Evolutionary conservation across 2,329 filamentous ascomycete genomes (phyloP), one percentile per base, ranked within the genome.

Genomic region (Sclerotinia sclerotiorum): DNA sequence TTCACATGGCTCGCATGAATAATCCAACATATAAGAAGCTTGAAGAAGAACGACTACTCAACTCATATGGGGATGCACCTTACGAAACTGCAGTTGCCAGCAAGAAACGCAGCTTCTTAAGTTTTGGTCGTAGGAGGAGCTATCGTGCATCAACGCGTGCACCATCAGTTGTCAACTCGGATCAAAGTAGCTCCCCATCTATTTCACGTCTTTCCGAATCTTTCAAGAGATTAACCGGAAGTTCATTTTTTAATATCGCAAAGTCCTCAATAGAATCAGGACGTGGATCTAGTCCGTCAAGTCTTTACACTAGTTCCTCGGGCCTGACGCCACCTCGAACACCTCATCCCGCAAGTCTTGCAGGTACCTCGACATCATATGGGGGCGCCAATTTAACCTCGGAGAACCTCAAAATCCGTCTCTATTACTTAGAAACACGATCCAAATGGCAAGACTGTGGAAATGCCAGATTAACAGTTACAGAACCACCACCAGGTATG

Each of bases 391-490:
- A 88, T 27, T 79, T 89, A 29, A 90, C 89, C 66, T 88, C 92
- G 68, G 89, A 89, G 67, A 93, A 95, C 75, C 88, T 94, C 64
- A 94, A 94, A 74, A 92, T 97, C 73, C 86, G 93, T 48, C 85
- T 98, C 17, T 97, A 98, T 78, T 84, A 92, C 61, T 88, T 94
- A 62, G 90, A 93, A 69, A 83, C 86, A 1, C 83, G 87, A 17
- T 88, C 88, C 62, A 94, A 94, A 77, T 99, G 95, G 95, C 89
- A 93, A 70, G 94, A 98, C 77, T 88, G 94, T 81, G 94, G 95
- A 72, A 89, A 92, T 73, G 96, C 93, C 70, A 84, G 88, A 49
- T 82, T 99, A 69, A 92, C 91, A 21, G 93, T 99, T 75, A 88
- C 93, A 77, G 87, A 88, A 24, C 91, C 92, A n/a, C 89, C 84